phyloP scores from a whole-genome alignment of 495 filamentous ascomycete species.

The Terfezia claveryi region DNA sequence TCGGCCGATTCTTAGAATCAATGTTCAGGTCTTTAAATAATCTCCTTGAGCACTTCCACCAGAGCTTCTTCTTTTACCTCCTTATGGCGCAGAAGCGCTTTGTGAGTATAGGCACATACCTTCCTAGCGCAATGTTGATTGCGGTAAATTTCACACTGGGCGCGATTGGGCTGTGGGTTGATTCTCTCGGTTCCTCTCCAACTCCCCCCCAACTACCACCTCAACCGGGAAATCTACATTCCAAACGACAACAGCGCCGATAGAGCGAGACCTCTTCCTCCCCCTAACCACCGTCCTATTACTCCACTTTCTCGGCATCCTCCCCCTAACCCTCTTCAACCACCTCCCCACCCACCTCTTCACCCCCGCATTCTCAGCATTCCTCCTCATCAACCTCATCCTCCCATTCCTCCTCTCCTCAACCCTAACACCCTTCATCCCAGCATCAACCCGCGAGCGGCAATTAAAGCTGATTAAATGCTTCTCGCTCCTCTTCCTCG shows the following conservation, averaged over 20 bases:
- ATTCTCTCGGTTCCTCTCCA: constrained; percentile 37
- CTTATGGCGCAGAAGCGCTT: constrained; percentile 77
- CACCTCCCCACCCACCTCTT: constrained; percentile 29
- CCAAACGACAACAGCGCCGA: constrained; percentile 15
- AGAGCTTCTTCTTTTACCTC: constrained; percentile 98
- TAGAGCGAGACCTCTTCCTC: constrained; percentile 20
- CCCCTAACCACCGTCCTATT: constrained; percentile 50
- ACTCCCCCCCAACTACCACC: background rate
- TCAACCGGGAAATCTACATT: constrained; percentile 6
- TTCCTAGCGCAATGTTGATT: constrained; percentile 89
- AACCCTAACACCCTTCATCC: constrained; percentile 29
- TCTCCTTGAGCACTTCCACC: constrained; percentile 84
- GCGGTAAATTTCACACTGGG: constrained; percentile 89
- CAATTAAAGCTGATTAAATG: constrained; percentile 63
- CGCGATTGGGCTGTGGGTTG: constrained; percentile 78
- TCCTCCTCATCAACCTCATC: constrained; percentile 34
- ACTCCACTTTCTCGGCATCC: constrained; percentile 52
- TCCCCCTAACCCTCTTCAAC: constrained; percentile 79
- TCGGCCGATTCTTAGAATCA: constrained; percentile 75
- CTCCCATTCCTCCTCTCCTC: constrained; percentile 37
- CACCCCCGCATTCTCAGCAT: constrained; percentile 32
- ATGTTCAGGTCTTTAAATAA: constrained; percentile 86
- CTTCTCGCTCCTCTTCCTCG: constrained; percentile 76
- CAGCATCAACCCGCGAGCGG: constrained; percentile 37
- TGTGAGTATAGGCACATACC: constrained; percentile 92